Percentiles rank a stretch among this genome's conserved stretches.
Conservation (phyloP, 2,329 filamentous ascomycete species). For the Aspergillus fumigatus region DNA sequence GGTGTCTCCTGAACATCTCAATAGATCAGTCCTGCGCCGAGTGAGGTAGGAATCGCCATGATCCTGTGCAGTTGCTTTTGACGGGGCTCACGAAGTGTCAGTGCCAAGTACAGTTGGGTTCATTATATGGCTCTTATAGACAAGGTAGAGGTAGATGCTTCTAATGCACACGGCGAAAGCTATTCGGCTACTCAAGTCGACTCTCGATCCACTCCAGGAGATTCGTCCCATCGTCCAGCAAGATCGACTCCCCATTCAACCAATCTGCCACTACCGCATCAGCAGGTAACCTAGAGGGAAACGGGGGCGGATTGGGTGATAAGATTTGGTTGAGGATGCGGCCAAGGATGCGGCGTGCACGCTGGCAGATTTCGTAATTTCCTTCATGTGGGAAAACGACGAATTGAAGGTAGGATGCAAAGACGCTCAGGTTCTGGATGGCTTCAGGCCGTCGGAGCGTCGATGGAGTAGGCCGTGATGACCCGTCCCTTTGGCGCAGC, state of each 20-base stretch:
- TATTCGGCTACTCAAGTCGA: background rate
- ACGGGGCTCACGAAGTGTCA: too few relatives aligned
- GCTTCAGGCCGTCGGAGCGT: constrained; percentile 22
- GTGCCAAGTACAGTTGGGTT: too few relatives aligned
- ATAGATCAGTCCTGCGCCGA: background rate
- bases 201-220: constrained; percentile 3
- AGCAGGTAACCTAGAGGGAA: background rate
- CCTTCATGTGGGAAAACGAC: constrained; percentile 18
- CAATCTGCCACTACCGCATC: constrained; percentile 4
- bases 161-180: too few relatives aligned
- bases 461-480: background rate
- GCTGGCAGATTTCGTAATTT: constrained; percentile 22
- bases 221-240: constrained; percentile 3
- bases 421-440: constrained; percentile 26
- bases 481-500: constrained; percentile 14
- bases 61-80: too few relatives aligned
- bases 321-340: constrained; percentile 18
- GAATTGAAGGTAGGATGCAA: constrained; percentile 20
- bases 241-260: constrained; percentile 3
- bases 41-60: background rate
- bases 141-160: too few relatives aligned
- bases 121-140: too few relatives aligned
- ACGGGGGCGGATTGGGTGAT: background rate
- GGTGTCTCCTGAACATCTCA: constrained; percentile 10
- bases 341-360: constrained; percentile 17